Base-by-base conservation (phyloP, 768 basidiomycete species). In the Flagelloscypha sp. region DNA sequence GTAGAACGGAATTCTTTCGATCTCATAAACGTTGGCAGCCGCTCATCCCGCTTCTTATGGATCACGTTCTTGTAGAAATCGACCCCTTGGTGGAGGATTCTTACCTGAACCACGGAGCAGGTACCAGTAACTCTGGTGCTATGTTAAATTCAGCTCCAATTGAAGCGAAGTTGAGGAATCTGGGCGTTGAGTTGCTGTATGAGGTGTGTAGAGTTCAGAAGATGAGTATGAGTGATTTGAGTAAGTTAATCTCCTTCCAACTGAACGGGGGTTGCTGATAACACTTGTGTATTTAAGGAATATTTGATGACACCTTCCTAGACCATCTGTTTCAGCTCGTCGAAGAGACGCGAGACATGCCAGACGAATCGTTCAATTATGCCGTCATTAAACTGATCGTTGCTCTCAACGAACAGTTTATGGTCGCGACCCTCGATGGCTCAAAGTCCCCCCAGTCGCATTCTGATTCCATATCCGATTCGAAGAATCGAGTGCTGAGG, bases 321-420 rank as follows among this genome's bases (percentile, higher is more conserved):
- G 86, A 92, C 41, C 75, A 81, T 48, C 59, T 99, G 30, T 94
- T 95, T 48, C 85, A 94, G 34, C 73, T 98, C 27, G 88, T 99
- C 24, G 95, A 99, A 54, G 78, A 84, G 47, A 98, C 95, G 0
- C 69, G 86, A 30, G 71, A 82, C 43, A 76, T 86, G 63, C 75
- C 78, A 2, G 93, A 98, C 48, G 95, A 99, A 42, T 76, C 80
- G 0, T 82, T 97, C 59, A 98, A 97, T 50, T 98, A 97, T 54
- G 80, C 86, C 1, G 81, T 97, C 24, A 93, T 99, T 56, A 93
- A 93, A 53, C 68, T 97, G 22, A 79, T 98, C 42, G 93, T 92
- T 21, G 81, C 92, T 0, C 66, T 99, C 20, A 99, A 97, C 50
- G 94, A 99, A 54, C 93, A 98, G 57, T 99, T 94, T 60, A 99